Evolutionary conservation across 768 basidiomycete species (phyloP).

Genomic region (Termitomyces bulborhizus): DNA sequence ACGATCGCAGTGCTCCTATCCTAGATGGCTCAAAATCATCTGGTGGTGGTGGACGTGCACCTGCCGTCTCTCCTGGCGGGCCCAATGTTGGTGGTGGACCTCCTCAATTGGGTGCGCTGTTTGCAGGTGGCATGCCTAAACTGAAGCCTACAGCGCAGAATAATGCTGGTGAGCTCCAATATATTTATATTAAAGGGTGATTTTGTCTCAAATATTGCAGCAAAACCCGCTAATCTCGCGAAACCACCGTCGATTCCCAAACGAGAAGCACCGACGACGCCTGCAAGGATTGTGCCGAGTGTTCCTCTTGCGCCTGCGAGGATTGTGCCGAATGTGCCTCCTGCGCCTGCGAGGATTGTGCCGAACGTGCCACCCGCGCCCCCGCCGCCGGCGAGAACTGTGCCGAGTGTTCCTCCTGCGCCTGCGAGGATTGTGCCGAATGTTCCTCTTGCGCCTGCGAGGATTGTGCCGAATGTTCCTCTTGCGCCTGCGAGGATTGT

Average conservation of each 20-base stretch:
- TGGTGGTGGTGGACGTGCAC: slow-evolving; percentile 36
- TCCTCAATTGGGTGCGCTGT: slow-evolving; percentile 78
- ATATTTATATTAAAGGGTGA: not conserved
- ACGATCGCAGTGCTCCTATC: slow-evolving; percentile 70
- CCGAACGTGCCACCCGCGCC: not conserved
- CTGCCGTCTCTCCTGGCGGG: slow-evolving; percentile 19
- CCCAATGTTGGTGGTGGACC: slow-evolving; percentile 30
- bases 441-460: not conserved
- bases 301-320: not conserved
- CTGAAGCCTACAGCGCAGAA: slow-evolving; percentile 72
- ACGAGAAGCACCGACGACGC: slow-evolving; percentile 23
- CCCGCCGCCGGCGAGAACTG: not conserved
- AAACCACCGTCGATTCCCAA: slow-evolving; percentile 64
- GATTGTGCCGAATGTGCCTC: not conserved
- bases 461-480: not conserved
- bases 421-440: not conserved
- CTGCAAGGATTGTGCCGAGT: not conserved
- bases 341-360: not conserved
- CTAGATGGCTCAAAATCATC: slow-evolving; percentile 43
- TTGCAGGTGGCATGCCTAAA: slow-evolving; percentile 90
- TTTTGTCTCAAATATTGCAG: slow-evolving; percentile 25
- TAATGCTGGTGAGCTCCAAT: slow-evolving; percentile 40
- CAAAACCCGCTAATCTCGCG: slow-evolving; percentile 55
- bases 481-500: too few relatives aligned
- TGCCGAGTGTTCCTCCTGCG: too few relatives aligned